Base-by-base conservation (phyloP, 2,329 filamentous ascomycete genomes). In the Cladosporium phlei region DNA sequence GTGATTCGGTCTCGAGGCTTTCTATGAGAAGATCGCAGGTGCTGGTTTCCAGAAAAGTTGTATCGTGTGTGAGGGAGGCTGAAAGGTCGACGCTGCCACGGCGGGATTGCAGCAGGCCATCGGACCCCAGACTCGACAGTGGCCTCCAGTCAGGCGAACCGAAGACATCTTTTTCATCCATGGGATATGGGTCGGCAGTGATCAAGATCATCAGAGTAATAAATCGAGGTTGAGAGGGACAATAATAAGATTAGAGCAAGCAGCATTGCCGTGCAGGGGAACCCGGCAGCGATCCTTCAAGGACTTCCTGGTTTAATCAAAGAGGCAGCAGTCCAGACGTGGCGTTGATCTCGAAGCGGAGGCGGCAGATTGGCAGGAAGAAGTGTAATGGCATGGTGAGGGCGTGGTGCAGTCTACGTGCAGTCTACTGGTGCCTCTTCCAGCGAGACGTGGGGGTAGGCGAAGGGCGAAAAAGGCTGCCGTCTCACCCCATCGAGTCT, bases 141-240 rank as follows among this genome's bases (percentile, higher is more conserved):
- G 59, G 55, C 50, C 58, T 55, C 55, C 58, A 56, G 54, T 55
- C 55, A 47, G 56, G 52, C 32, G 55, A 53, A 32, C 38, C 37
- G 22, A 49, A 44, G 38, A 32, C 59, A 58, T 61, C 52, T 50
- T 55, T 49, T 40, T 45, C 42, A 48, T 60, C 60, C 59, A 61
- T 62, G 43, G n/a, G n/a, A 46, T 32, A 32, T 17, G 19, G 29
- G 29, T n/a, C 19, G 29, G 29, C 29, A 17, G n/a, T n/a, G n/a
- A n/a, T n/a, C n/a, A n/a, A n/a, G n/a, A n/a, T n/a, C n/a, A n/a
- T n/a, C n/a, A n/a, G n/a, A n/a, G n/a, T n/a, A n/a, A n/a, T n/a
- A n/a, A n/a, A n/a, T n/a, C n/a, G n/a, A n/a, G n/a, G n/a, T n/a
- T n/a, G n/a, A n/a, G n/a, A n/a, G n/a, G n/a, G n/a, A n/a, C n/a